Base-by-base conservation (phyloP, 345 rosid species). In the Kernera saxatilis region DNA sequence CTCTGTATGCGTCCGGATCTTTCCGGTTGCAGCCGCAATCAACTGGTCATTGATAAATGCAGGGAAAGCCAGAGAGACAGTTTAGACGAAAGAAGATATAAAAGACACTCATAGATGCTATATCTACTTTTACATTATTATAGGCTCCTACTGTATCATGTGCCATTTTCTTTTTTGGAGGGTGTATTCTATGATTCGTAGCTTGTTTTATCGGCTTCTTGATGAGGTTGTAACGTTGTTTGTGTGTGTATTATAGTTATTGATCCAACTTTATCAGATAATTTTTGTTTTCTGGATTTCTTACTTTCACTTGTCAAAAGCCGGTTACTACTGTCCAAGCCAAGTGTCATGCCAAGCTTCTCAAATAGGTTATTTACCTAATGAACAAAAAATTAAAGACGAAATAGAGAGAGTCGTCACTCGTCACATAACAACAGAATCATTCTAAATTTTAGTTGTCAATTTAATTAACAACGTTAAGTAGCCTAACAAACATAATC, bases 1-100 rank as follows among this genome's bases (percentile, higher is more conserved):
- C 89, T 84, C 97, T 95, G 2, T 92, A 92, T 30, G 45, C 94
- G 0, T 87, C 89, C 12, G 97, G 99, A 33, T 90, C 98, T 27
- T 90, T 84, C 79, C 84, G 87, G 35, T 17, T 84, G 44, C 87
- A 83, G 21, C 87, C 71, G 8, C 70, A 81, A 39, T 77, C 86
- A 45, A 15, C 43, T 4, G 66, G 52, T 63, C 59, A 39, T 12
- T 75, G 44, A 67, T 43, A 8, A 3, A 41, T 13, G 26, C 52
- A 56, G 69, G 18, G 61, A 29, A 27, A 1, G 15, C 5, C 6
- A 29, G 35, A 40, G 36, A 37, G 60, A 35, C 46, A 32, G 11
- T 58, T 36, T 9, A 61, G 61, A 49, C 15, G 5, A 59, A 37
- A 50, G 27, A 72, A 22, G 27, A 30, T 62, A 52, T 51, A 41